These are phyloP conservation scores for Starmera caribaea DNA, from an alignment of 805 yeast genomes.

Conservation along the genomic window DNA sequence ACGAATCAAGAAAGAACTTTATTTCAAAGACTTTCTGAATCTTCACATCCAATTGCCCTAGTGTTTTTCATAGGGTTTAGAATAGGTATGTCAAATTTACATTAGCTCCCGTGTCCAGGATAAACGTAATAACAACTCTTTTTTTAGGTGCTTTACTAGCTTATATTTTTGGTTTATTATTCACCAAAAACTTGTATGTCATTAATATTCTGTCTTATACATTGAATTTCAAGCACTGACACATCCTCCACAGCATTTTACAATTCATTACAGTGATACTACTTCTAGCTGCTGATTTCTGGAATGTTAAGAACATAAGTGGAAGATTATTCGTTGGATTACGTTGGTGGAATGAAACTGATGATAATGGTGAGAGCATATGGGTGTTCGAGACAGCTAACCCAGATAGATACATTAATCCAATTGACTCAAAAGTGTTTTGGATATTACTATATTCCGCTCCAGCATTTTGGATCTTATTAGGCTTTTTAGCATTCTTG, in stretches of 20 bases:
- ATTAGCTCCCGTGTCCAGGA: not conserved
- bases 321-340: slow-evolving; percentile 88
- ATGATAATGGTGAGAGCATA: slow-evolving; percentile 32
- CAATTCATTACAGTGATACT: slow-evolving; percentile 73
- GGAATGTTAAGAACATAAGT: slow-evolving; percentile 86
- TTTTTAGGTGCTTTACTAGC: slow-evolving; percentile 43
- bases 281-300: slow-evolving; percentile 80
- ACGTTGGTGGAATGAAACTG: slow-evolving; percentile 94
- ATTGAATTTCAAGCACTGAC: slow-evolving; percentile 4
- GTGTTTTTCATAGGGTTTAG: slow-evolving; percentile 55
- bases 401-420: slow-evolving; percentile 64
- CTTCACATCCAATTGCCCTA: slow-evolving; percentile 79
- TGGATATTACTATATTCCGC: slow-evolving; percentile 73
- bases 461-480: slow-evolving; percentile 66
- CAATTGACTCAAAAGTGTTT: slow-evolving; percentile 83
- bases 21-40: slow-evolving; percentile 44
- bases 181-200: slow-evolving; percentile 46
- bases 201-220: not conserved
- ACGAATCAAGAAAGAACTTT: slow-evolving; percentile 18
- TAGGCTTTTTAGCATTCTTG: slow-evolving; percentile 70
- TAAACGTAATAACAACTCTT: slow-evolving; percentile 1
- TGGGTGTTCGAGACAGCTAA: slow-evolving; percentile 90
- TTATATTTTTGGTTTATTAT: slow-evolving; percentile 62
- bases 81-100: slow-evolving; percentile 23
- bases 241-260: slow-evolving; percentile 32